These are phyloP conservation scores for Lizonia empirigonia DNA, from an alignment of 2,329 filamentous ascomycete species.

Conservation along the genomic window DNA sequence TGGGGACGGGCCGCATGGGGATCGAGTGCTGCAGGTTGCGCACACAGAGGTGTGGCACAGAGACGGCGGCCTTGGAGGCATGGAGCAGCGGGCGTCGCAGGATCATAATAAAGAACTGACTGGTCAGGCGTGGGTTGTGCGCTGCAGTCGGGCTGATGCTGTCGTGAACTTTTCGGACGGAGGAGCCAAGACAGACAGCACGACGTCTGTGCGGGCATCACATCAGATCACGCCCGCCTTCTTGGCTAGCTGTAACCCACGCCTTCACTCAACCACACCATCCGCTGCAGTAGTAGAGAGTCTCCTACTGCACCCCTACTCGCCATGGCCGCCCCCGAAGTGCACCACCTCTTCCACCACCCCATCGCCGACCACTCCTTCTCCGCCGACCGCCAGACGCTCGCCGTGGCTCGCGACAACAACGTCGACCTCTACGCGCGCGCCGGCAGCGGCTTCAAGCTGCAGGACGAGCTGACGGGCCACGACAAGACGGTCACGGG, in stretches of 20 bases:
- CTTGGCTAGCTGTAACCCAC: too few relatives aligned
- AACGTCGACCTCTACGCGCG: constrained; percentile 85
- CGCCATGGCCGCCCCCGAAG: constrained; percentile 83
- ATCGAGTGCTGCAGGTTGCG: constrained; percentile 50
- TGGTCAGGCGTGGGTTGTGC: constrained; percentile 18
- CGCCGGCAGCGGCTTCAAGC: constrained; percentile 74
- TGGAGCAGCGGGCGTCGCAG: constrained; percentile 43
- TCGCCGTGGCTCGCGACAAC: constrained; percentile 90
- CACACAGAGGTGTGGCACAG: constrained; percentile 36
- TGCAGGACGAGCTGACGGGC: constrained; percentile 91
- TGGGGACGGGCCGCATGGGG: constrained; percentile 60
- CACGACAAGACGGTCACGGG: constrained; percentile 97
- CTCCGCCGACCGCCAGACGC: constrained; percentile 84
- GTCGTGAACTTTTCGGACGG: constrained; percentile 37
- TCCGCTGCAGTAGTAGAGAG: constrained; percentile 78
- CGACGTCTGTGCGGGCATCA: neutral
- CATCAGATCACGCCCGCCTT: neutral
- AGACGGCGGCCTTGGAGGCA: constrained; percentile 31
- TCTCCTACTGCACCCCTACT: constrained; percentile 72
- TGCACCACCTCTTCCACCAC: constrained; percentile 95
- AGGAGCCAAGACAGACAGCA: constrained; percentile 33
- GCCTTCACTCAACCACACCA: too few relatives aligned
- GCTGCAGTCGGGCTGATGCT: neutral
- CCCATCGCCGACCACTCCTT: constrained; percentile 98
- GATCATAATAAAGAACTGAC: too few relatives aligned